Conservation (phyloP, 306 rosid genomes). For the Fagus sylvatica region DNA sequence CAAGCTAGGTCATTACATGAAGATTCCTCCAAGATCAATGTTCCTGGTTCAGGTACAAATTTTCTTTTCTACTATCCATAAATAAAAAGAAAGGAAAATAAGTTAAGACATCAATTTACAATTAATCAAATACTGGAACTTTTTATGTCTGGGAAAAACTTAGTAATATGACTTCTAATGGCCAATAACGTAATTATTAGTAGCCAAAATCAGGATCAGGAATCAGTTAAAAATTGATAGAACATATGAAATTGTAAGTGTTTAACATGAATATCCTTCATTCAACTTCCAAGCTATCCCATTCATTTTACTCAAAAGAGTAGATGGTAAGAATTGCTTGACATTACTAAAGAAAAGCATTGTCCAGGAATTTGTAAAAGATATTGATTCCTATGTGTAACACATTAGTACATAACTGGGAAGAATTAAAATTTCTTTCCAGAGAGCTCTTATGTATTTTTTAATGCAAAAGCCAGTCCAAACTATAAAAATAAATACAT, state of each 20-base stretch:
- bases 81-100: not conserved
- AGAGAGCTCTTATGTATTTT: not conserved
- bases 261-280: too few species aligned
- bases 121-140: not conserved
- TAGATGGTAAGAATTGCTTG: too few species aligned
- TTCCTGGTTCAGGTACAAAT: conserved; percentile 68
- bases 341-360: too few species aligned
- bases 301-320: not conserved
- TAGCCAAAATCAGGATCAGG: too few species aligned
- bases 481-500: too few species aligned
- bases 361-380: too few species aligned
- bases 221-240: too few species aligned
- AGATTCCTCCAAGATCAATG: conserved; percentile 91
- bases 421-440: too few species aligned
- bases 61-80: not conserved
- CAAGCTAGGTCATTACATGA: conserved; percentile 91
- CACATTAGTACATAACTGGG: too few species aligned
- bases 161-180: too few species aligned
- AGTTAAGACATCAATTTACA: not conserved
- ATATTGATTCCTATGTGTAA: too few species aligned
- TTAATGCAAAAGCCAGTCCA: not conserved
- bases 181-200: not conserved
- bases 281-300: not conserved
- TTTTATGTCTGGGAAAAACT: not conserved
- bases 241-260: too few species aligned